A percentile compares a stretch with the other conserved stretches of the same genome.
These are phyloP conservation scores for Entomortierella chlamydospora DNA, from an alignment of 192 early-diverging fungal genomes.

Conservation along the genomic window DNA sequence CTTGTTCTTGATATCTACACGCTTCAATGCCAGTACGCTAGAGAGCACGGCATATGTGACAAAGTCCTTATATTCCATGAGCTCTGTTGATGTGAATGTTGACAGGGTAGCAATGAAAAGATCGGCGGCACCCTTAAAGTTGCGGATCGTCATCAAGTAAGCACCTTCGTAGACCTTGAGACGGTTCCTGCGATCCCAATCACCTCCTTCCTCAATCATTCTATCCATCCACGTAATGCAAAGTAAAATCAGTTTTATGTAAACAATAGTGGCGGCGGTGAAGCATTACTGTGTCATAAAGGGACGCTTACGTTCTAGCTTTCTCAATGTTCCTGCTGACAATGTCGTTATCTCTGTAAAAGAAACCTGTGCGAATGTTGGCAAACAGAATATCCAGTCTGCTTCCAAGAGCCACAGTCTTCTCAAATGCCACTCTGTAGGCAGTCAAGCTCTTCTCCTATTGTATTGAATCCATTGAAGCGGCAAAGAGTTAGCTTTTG, in stretches of 20 bases:
- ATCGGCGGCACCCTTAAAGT: constrained; percentile 93
- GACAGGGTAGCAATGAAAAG: constrained; percentile 95
- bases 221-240: constrained; percentile 45
- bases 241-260: background rate
- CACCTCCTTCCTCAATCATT: constrained; percentile 97
- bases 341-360: constrained; percentile 86
- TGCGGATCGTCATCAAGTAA: constrained; percentile 91
- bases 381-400: constrained; percentile 96
- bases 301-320: constrained; percentile 65
- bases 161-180: constrained; percentile 97
- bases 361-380: constrained; percentile 93
- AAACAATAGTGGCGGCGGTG: too few relatives aligned
- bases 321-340: constrained; percentile 87
- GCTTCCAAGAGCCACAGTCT: constrained; percentile 90
- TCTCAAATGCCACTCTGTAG: constrained; percentile 86
- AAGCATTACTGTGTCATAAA: background rate
- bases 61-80: constrained; percentile 98
- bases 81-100: constrained; percentile 95
- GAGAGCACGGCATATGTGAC: constrained; percentile 93
- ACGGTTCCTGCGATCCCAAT: constrained; percentile 99
- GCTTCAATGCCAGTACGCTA: constrained; percentile 86
- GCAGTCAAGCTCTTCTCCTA: constrained; percentile 90
- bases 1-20: constrained; percentile 96
- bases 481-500: background rate
- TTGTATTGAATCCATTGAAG: background rate